Evolutionary conservation across 2,329 filamentous ascomycete genomes (phyloP), one percentile per base, ranked within the genome.

Genomic region (Aspergillus viridinutans): DNA sequence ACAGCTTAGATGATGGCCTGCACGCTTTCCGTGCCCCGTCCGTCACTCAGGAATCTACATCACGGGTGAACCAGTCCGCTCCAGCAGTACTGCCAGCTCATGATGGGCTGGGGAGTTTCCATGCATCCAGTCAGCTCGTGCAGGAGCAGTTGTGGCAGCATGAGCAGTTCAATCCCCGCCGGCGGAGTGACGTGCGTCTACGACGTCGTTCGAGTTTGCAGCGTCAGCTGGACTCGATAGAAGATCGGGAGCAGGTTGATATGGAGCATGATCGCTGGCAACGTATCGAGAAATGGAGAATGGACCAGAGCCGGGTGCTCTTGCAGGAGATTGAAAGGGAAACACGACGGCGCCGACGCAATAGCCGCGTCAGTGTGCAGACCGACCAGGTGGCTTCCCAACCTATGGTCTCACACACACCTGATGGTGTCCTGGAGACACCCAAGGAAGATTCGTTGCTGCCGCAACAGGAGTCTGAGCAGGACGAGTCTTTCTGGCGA

Each of bases 131-230:
- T 76, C 83, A 70, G 69, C 78, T 60, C 69, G 81, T 91, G 23
- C 91, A 96, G 69, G 89, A 96, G 60, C 89, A 93, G 62, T 76
- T 97, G 49, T 97, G 92, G 81, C 88, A 90, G 59, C 94, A 96
- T 71, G 93, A 97, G 73, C 84, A 85, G 61, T 90, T 88, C 73
- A 95, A 95, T 63, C 89, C 90, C 0, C 83, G 84, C 55, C 83
- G 88, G 49, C 78, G 87, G 48, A 58, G 70, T 29, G 72, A 75
- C 50, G 68, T 75, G n/a, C 74, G 78, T 56, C 73, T 74, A 25
- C 75, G 81, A 53, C 75, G 83, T 50, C 73, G 78, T 49, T 85
- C 83, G 17, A 85, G 83, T 65, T 77, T 86, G 5, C 83, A 85
- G 69, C 76, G 79, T 57, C 78, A 81, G 56, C 66, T 86, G 12